Conservation (phyloP, 495 filamentous ascomycete species). For the Aspergillus bridgeri region DNA sequence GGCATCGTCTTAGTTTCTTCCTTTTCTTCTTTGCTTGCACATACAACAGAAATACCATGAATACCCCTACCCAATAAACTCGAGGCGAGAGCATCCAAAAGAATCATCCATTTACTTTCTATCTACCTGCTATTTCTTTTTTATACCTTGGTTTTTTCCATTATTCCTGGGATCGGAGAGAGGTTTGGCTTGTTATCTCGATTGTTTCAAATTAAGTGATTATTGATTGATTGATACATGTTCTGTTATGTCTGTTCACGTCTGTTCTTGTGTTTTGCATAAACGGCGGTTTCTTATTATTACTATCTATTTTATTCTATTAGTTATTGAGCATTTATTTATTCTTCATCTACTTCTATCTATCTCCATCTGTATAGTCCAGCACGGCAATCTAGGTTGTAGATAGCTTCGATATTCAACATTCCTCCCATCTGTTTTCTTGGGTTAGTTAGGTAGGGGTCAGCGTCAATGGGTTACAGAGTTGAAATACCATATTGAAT, state of each 20-base stretch:
- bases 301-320: neutral
- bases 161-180: too few relatives aligned
- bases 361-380: too few relatives aligned
- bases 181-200: neutral
- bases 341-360: too few relatives aligned
- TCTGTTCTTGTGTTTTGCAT: neutral
- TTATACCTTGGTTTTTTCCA: neutral
- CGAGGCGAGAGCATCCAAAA: neutral
- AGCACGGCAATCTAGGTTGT: too few relatives aligned
- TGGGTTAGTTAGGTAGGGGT: too few relatives aligned
- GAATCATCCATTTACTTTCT: constrained; percentile 1
- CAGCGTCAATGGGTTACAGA: too few relatives aligned
- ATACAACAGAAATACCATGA: neutral
- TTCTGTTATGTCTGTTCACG: neutral
- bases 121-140: constrained; percentile 2
- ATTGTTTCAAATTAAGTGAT: neutral
- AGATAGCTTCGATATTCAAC: too few relatives aligned
- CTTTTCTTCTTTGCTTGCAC: constrained; percentile 14
- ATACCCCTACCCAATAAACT: too few relatives aligned
- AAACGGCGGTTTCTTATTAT: neutral
- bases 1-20: constrained; percentile 31
- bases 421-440: too few relatives aligned
- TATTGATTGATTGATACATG: neutral
- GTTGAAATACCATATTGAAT: too few relatives aligned
- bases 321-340: neutral